phyloP scores from a whole-genome alignment of 2,329 filamentous ascomycete species.

The Claviceps sp. region DNA sequence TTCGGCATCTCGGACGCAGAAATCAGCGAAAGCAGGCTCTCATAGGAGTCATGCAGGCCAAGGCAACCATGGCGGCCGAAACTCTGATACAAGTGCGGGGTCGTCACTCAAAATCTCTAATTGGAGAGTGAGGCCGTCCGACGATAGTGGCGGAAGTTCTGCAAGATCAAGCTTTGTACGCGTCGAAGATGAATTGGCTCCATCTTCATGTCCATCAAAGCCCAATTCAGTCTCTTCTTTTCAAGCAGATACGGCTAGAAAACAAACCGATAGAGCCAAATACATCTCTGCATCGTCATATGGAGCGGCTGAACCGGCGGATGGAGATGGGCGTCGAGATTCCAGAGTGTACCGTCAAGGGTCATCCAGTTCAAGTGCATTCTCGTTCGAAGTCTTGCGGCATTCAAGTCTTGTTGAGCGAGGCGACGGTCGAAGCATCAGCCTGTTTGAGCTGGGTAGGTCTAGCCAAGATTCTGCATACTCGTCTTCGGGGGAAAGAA shows the following conservation, averaged over 20 bases:
- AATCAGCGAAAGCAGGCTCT: not conserved
- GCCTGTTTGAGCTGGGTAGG: not conserved
- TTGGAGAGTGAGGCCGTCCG: constrained; percentile 4
- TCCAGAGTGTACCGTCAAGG: no score
- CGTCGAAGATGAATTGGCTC: not conserved
- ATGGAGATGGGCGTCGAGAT: not conserved
- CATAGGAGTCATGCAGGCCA: not conserved
- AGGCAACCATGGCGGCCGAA: not conserved
- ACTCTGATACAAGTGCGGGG: not conserved
- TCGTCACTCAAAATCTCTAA: constrained; percentile 4
- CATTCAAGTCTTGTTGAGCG: not conserved
- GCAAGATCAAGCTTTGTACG: not conserved
- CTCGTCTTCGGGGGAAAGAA: not conserved
- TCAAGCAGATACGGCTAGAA: not conserved
- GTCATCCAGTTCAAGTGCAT: not conserved
- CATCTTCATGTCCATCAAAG: not conserved
- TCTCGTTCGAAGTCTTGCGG: constrained; percentile 1
- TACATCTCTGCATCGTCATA: not conserved
- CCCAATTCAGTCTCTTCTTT: not conserved
- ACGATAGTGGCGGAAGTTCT: not conserved
- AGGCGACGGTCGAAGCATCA: not conserved
- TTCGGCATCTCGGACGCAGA: not conserved
- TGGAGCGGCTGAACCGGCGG: not conserved
- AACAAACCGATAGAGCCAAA: not conserved
- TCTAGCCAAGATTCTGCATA: not conserved